phyloP scores from a whole-genome alignment of 2,329 filamentous ascomycete genomes.

The Beauveria sp. region DNA sequence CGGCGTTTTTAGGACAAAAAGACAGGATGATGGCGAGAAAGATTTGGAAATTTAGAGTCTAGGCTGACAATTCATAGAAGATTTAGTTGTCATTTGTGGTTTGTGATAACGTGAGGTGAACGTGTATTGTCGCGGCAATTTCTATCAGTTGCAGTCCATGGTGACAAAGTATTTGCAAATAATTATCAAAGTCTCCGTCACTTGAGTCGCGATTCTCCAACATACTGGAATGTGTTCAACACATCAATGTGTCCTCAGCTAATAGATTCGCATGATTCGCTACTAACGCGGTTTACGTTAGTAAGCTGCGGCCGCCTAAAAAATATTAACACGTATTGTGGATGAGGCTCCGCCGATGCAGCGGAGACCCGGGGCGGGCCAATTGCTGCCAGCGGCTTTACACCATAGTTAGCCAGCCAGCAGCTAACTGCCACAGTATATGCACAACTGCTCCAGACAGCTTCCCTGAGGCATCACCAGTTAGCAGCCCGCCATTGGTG shows the following conservation, averaged over 20 bases:
- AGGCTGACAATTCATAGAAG: background rate
- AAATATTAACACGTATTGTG: constrained; percentile 8
- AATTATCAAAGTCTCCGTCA: no score
- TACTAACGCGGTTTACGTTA: background rate
- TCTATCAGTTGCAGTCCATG: no score
- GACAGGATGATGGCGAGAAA: constrained; percentile 3
- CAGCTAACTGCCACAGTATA: background rate
- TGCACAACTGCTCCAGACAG: background rate
- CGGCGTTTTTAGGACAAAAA: constrained; percentile 9
- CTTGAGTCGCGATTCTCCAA: no score
- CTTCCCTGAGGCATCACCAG: constrained; percentile 4
- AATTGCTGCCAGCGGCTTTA: background rate
- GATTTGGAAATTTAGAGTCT: constrained; percentile 8
- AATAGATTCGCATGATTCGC: no score
- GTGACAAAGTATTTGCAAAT: no score
- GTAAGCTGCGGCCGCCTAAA: background rate
- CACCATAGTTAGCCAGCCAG: background rate
- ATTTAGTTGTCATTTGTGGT: background rate
- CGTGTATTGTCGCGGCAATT: no score
- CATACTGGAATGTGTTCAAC: background rate
- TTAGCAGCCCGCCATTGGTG: constrained; percentile 7
- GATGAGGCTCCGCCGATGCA: background rate
- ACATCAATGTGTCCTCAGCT: background rate
- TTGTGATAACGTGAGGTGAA: background rate
- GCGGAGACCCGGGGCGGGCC: constrained; percentile 1